Base-by-base conservation (phyloP, 345 rosid species). In the Citrus mangshanensis region DNA sequence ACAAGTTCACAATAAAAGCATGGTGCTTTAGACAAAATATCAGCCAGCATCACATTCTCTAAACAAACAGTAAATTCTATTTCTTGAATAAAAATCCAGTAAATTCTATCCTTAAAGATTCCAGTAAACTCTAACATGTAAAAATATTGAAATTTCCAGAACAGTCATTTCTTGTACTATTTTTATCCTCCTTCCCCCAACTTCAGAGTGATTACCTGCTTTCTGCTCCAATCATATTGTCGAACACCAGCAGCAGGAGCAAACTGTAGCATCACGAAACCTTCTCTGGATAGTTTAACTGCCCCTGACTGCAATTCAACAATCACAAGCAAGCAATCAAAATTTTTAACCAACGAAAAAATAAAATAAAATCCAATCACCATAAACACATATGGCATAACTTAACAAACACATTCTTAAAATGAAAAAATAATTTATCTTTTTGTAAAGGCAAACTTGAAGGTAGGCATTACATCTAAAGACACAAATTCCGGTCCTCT, bases 161-260 rank as follows among this genome's bases (percentile, higher is more conserved):
- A 40, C 19, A 5, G 7, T 13, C 55, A 27, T 5, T 28, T 74
- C 38, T 63, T 34, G 67, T 58, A 37, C 54, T 1, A 22, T 71
- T 27, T 70, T 22, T 24, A 21, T 10, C 5, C 14, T 12, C 71
- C 68, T 30, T 46, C 9, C 37, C 19, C 67, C 70, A n/a, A 24
- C 32, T 25, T 25, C 32, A 10, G 16, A 4, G 16, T 9, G 68
- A 38, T 78, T 62, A 95, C 99, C 97, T 93, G 99, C 83, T 95
- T 95, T 79, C 86, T 88, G 54, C 89, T 88, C 99, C 99, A 95
- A 86, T 95, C 99, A 73, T 95, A 95, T 37, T 86, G 88, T 9
- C 97, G 89, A 66, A 86, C 85, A 77, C 93, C 93, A 2, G 89
- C 87, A 0, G 98, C 92, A 73, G 97, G 99, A 13, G 99, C 98